Percentiles rank a stretch among this genome's conserved stretches.
These are phyloP conservation scores for Stemphylium beticola DNA, from an alignment of 2,329 filamentous ascomycete genomes.

Conservation along the genomic window DNA sequence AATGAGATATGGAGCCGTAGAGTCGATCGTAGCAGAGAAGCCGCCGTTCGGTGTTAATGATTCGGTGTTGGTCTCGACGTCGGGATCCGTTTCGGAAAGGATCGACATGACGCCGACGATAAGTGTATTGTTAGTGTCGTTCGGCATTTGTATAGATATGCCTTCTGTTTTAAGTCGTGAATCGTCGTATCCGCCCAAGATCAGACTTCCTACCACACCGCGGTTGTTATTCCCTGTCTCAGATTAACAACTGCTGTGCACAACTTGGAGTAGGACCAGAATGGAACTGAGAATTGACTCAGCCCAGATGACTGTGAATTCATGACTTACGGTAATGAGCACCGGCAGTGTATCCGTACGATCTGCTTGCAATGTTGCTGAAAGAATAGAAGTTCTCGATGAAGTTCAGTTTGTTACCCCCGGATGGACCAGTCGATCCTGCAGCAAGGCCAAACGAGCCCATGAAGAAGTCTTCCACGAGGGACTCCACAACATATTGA, in stretches of 20 bases:
- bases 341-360: constrained; percentile 46
- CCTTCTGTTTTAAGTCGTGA: constrained; percentile 36
- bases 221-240: constrained; percentile 32
- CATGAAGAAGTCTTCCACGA: constrained; percentile 35
- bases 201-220: constrained; percentile 41
- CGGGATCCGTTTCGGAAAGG: constrained; percentile 23
- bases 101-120: constrained; percentile 38
- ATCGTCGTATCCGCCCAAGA: constrained; percentile 52
- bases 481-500: constrained; percentile 28
- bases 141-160: constrained; percentile 27
- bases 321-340: constrained; percentile 43
- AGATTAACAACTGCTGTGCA: no score
- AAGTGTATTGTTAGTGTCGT: constrained; percentile 27
- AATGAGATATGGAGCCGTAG: constrained; percentile 45
- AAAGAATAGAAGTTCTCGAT: constrained; percentile 23
- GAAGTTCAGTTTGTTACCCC: constrained; percentile 25
- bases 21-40: constrained; percentile 48
- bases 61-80: constrained; percentile 9
- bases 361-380: constrained; percentile 29
- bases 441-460: constrained; percentile 39
- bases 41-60: constrained; percentile 20
- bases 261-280: neutral
- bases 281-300: neutral
- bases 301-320: no score
- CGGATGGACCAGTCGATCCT: constrained; percentile 11